A percentile compares a stretch with the other conserved stretches of the same genome.
phyloP scores from a whole-genome alignment of 2,329 filamentous ascomycete genomes.

The Dichotomopilus funicola region DNA sequence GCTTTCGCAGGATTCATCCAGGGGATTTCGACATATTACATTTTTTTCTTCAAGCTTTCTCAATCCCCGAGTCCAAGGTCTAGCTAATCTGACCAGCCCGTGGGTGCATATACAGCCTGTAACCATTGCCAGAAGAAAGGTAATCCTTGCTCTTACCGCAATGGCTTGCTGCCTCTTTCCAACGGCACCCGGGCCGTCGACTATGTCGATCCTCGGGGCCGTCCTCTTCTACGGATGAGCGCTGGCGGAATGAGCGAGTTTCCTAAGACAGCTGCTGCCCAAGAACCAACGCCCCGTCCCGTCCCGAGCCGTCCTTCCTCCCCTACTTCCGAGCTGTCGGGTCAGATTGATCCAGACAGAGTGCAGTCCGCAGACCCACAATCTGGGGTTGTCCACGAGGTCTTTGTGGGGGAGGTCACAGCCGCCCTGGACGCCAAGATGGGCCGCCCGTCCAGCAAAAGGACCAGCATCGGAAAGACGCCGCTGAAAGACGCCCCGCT shows the following conservation, averaged over 20 bases:
- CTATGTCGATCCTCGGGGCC: too few relatives aligned
- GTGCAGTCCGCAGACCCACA: neutral
- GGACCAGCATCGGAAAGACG: neutral
- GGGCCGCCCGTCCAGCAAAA: neutral
- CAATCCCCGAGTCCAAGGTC: neutral
- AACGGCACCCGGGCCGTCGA: neutral
- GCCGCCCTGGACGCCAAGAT: neutral
- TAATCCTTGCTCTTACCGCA: neutral
- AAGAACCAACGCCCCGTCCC: neutral
- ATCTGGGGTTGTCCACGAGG: neutral
- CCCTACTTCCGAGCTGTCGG: neutral
- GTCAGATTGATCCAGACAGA: neutral
- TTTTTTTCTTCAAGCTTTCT: neutral
- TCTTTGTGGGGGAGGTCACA: neutral
- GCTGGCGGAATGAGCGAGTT: too few relatives aligned
- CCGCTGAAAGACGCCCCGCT: neutral
- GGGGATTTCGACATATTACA: neutral
- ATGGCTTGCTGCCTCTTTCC: neutral
- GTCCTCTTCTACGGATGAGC: too few relatives aligned
- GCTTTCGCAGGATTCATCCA: too few relatives aligned
- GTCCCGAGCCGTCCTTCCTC: neutral
- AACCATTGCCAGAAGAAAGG: neutral
- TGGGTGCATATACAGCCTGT: neutral
- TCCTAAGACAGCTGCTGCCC: neutral
- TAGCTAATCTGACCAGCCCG: neutral